Evolutionary conservation across 208 protist genomes (phyloP).

Genomic region (Wallacemonas collosoma): DNA sequence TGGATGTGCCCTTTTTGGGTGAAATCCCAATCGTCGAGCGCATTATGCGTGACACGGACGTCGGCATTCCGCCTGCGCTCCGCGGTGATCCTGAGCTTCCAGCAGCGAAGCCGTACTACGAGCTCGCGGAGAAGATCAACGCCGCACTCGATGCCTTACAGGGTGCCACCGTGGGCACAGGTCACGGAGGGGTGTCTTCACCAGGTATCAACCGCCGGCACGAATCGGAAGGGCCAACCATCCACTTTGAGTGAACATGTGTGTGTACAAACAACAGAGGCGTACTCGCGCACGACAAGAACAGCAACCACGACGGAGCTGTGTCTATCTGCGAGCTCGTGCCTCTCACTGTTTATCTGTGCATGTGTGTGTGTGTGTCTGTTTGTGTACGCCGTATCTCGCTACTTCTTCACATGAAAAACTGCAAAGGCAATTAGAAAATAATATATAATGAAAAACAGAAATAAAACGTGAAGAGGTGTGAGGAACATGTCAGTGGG

Average conservation of each 20-base stretch:
- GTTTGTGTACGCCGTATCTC: no score
- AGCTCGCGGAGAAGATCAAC: conserved; percentile 61
- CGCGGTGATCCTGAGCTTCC: conserved; percentile 66
- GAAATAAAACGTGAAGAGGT: no score
- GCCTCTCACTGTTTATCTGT: no score
- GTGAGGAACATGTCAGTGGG: no score
- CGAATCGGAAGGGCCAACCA: conserved; percentile 31
- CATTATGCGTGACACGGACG: conserved; percentile 92
- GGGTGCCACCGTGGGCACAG: conserved; percentile 1
- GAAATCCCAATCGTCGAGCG: conserved; percentile 92
- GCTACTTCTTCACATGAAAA: no score
- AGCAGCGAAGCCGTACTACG: conserved; percentile 85
- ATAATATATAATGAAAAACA: no score
- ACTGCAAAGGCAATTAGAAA: no score
- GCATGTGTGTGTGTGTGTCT: no score
- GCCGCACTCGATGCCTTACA: conserved; percentile 24
- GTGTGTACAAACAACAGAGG: no score
- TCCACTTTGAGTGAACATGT: conserved; percentile 41
- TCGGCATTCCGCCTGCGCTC: conserved; percentile 90
- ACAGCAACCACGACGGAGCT: neutral
- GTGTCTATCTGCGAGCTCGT: no score
- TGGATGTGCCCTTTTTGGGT: conserved; percentile 90
- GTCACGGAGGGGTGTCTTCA: neutral
- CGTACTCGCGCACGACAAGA: neutral
- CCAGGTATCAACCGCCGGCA: conserved; percentile 12